Evolutionary conservation across 805 yeast genomes (phyloP).

Genomic region (Lipomyces japonicus): DNA sequence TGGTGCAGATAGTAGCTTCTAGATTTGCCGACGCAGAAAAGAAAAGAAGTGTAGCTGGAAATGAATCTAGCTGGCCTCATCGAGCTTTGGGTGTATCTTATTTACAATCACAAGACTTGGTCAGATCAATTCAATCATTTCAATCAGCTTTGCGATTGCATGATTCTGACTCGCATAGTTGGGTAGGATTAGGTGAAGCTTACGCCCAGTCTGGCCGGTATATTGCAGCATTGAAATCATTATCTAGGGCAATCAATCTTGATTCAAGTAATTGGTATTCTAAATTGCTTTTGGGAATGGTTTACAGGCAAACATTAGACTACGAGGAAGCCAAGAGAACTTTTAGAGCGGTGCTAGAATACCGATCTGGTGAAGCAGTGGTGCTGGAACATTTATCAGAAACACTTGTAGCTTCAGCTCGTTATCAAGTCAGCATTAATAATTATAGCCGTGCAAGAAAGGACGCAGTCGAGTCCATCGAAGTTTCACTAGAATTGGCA

Average conservation of each 20-base stretch:
- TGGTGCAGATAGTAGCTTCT: slow-evolving; percentile 70
- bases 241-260: slow-evolving; percentile 57
- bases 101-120: slow-evolving; percentile 36
- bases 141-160: slow-evolving; percentile 77
- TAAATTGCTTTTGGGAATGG: slow-evolving; percentile 61
- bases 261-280: slow-evolving; percentile 59
- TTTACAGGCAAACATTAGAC: slow-evolving; percentile 60
- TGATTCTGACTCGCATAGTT: slow-evolving; percentile 66
- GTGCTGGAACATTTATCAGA: slow-evolving; percentile 54
- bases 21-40: slow-evolving; percentile 62
- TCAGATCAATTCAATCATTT: slow-evolving; percentile 78
- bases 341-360: slow-evolving; percentile 44
- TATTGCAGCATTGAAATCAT: slow-evolving; percentile 83
- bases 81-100: slow-evolving; percentile 77
- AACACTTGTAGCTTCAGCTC: slow-evolving; percentile 53
- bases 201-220: slow-evolving; percentile 78
- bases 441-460: slow-evolving; percentile 63
- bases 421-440: slow-evolving; percentile 52
- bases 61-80: slow-evolving; percentile 65
- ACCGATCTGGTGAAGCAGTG: slow-evolving; percentile 49
- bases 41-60: slow-evolving; percentile 24
- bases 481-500: slow-evolving; percentile 42
- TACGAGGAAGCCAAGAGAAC: slow-evolving; percentile 56
- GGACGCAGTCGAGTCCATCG: slow-evolving; percentile 47
- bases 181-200: slow-evolving; percentile 98